These are phyloP conservation scores for Flaveria floridana DNA, from an alignment of 140 eudicot species.

Conservation along the genomic window DNA sequence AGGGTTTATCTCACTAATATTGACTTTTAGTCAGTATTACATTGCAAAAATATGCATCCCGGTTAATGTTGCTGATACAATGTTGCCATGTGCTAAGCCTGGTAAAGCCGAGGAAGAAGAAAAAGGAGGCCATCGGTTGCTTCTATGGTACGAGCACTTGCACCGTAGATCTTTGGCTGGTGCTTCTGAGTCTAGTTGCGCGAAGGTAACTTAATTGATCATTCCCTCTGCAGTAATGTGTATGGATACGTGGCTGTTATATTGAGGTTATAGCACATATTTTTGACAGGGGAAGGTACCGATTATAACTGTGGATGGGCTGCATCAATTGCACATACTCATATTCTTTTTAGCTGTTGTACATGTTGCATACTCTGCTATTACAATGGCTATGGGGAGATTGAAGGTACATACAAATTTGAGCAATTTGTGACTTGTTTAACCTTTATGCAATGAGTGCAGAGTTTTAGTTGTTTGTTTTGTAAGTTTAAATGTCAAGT, in stretches of 20 bases:
- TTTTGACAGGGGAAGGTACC: constrained; percentile 59
- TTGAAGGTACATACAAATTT: constrained; percentile 46
- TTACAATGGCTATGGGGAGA: constrained; percentile 82
- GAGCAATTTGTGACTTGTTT: too few species aligned
- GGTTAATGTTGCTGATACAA: constrained; percentile 41
- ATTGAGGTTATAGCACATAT: not conserved
- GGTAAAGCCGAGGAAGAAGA: constrained; percentile 13
- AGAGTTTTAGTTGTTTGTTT: too few species aligned
- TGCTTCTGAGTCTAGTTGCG: constrained; percentile 36
- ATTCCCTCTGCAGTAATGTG: constrained; percentile 7
- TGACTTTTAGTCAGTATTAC: constrained; percentile 70
- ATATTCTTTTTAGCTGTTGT: constrained; percentile 82
- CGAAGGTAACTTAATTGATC: constrained; percentile 36
- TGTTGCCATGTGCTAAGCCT: constrained; percentile 63
- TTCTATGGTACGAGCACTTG: constrained; percentile 40
- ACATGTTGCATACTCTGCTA: constrained; percentile 73
- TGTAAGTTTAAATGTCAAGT: too few species aligned
- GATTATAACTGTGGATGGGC: constrained; percentile 64
- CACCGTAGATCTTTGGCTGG: constrained; percentile 50
- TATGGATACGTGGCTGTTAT: constrained; percentile 1
- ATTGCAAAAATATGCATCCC: constrained; percentile 71
- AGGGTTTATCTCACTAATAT: constrained; percentile 67
- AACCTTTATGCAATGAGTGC: too few species aligned
- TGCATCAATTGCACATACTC: constrained; percentile 89
- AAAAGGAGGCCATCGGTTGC: constrained; percentile 34